phyloP scores from a whole-genome alignment of 805 yeast species.

The Saccharomycodes ludwigii region DNA sequence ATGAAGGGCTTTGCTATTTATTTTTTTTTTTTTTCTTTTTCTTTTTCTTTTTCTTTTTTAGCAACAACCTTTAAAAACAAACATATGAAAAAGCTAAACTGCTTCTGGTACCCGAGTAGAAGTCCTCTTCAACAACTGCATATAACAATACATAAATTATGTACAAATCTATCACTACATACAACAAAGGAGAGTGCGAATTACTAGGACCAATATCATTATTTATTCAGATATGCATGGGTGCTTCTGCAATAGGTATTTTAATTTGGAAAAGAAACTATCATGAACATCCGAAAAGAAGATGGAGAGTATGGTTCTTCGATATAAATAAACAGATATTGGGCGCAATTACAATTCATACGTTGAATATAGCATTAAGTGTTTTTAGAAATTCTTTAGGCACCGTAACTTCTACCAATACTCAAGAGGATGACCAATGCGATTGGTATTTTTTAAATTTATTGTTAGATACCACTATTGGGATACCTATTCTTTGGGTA shows the following conservation, averaged over 20 bases:
- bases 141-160: too few species aligned
- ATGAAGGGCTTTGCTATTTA: too few species aligned
- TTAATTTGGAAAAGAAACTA: slow-evolving; percentile 62
- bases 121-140: too few species aligned
- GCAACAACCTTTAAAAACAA: too few species aligned
- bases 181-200: slow-evolving; percentile 37
- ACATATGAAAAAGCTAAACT: too few species aligned
- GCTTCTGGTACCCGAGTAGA: too few species aligned
- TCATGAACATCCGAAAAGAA: slow-evolving; percentile 72
- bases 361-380: slow-evolving; percentile 62
- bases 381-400: slow-evolving; percentile 34
- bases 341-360: slow-evolving; percentile 79
- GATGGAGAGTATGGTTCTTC: slow-evolving; percentile 78
- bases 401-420: slow-evolving; percentile 16
- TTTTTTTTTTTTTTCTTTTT: too few species aligned
- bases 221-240: slow-evolving; percentile 63
- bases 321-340: slow-evolving; percentile 84
- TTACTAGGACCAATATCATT: slow-evolving; percentile 80
- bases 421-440: slow-evolving; percentile 59
- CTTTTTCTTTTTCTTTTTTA: too few species aligned
- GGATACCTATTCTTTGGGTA: slow-evolving; percentile 70
- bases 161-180: too few species aligned
- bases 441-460: slow-evolving; percentile 90
- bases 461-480: slow-evolving; percentile 84
- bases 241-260: slow-evolving; percentile 62